Percentiles rank a stretch among this genome's conserved stretches.
Conservation (phyloP, 2,329 filamentous ascomycete species). For the Colletotrichum musicola region DNA sequence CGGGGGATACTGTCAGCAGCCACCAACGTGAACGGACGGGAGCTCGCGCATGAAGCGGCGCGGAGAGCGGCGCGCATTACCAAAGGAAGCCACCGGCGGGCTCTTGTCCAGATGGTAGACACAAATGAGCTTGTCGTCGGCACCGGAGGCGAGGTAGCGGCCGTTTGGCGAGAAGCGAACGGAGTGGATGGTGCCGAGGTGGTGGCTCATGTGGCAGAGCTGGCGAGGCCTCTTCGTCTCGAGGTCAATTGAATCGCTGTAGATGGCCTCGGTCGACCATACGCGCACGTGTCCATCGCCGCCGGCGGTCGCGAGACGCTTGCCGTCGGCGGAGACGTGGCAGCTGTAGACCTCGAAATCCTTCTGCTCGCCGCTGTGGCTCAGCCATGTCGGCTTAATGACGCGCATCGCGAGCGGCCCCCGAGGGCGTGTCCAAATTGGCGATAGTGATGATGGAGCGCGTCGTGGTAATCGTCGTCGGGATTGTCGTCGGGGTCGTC, state of each 20-base stretch:
- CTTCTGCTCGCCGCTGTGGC: constrained; percentile 96
- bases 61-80: constrained; percentile 58
- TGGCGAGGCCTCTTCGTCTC: constrained; percentile 78
- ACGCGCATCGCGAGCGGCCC: constrained; percentile 73
- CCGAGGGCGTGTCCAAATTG: constrained; percentile 26
- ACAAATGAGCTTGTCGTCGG: constrained; percentile 98
- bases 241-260: constrained; percentile 64
- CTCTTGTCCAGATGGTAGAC: constrained; percentile 92
- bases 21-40: not conserved
- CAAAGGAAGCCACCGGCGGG: constrained; percentile 84
- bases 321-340: constrained; percentile 94
- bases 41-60: not conserved
- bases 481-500: not conserved
- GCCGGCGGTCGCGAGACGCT: constrained; percentile 90
- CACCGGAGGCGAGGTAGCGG: constrained; percentile 94
- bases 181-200: constrained; percentile 96
- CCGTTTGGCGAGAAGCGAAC: constrained; percentile 97
- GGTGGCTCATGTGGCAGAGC: constrained; percentile 97
- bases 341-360: constrained; percentile 99
- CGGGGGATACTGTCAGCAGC: constrained; percentile 28
- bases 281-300: constrained; percentile 98
- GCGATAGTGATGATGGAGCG: not conserved
- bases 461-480: not conserved
- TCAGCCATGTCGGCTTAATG: constrained; percentile 96
- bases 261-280: constrained; percentile 96